phyloP scores from a whole-genome alignment of 2,329 filamentous ascomycete genomes.

The Fusarium scirpi region DNA sequence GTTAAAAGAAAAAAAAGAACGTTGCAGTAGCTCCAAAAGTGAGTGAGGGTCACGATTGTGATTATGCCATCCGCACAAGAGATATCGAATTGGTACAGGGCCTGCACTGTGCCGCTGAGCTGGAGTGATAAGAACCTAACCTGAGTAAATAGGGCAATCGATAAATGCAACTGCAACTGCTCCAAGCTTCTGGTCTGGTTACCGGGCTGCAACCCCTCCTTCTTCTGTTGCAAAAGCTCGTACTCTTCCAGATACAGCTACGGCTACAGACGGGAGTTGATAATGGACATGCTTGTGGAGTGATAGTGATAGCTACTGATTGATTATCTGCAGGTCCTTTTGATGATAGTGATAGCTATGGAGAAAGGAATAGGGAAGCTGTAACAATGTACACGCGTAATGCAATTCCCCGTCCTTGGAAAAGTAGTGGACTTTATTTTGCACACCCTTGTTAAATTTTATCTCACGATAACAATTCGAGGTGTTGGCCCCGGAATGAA shows the following conservation, averaged over 20 bases:
- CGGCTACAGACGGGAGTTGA: slow-evolving; percentile 40
- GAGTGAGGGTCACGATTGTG: slow-evolving; percentile 21
- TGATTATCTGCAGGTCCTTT: background rate
- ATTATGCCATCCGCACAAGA: slow-evolving; percentile 22
- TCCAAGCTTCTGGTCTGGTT: slow-evolving; percentile 11
- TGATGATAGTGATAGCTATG: background rate
- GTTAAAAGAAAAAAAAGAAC: slow-evolving; percentile 12
- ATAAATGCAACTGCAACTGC: slow-evolving; percentile 11
- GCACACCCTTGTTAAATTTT: background rate
- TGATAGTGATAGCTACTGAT: slow-evolving; percentile 17
- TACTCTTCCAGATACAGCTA: slow-evolving; percentile 4
- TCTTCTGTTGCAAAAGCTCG: slow-evolving; percentile 1
- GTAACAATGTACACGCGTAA: slow-evolving; percentile 29
- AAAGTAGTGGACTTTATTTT: slow-evolving; percentile 21
- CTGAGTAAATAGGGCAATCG: slow-evolving; percentile 2
- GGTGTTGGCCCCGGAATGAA: slow-evolving; percentile 6
- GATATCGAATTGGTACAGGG: slow-evolving; percentile 26
- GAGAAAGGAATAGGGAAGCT: slow-evolving; percentile 5
- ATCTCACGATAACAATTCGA: slow-evolving; percentile 22
- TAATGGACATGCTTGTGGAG: slow-evolving; percentile 27
- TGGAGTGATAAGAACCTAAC: slow-evolving; percentile 31
- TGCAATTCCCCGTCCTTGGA: slow-evolving; percentile 33
- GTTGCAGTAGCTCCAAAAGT: slow-evolving; percentile 26
- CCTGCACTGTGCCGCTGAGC: slow-evolving; percentile 36
- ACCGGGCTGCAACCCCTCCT: slow-evolving; percentile 27